These are phyloP conservation scores for Fusarium devonianum DNA, from an alignment of 2,329 filamentous ascomycete genomes.

Conservation along the genomic window DNA sequence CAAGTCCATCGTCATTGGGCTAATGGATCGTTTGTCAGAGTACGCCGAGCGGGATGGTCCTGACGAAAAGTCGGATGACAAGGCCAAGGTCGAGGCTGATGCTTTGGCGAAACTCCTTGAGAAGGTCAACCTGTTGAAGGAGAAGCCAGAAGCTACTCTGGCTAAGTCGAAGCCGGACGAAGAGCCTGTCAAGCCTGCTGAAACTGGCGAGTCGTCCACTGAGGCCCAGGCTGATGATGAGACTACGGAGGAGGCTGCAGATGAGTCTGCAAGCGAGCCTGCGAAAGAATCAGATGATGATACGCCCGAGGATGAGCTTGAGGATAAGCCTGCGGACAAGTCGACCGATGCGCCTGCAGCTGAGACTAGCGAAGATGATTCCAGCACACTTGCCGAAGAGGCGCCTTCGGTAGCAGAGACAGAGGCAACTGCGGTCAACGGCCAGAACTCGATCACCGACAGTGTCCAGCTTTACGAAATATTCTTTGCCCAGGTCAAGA, in stretches of 20 bases:
- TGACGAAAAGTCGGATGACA: slow-evolving; percentile 70
- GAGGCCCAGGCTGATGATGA: slow-evolving; percentile 47
- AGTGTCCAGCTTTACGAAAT: slow-evolving; percentile 94
- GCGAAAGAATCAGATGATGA: slow-evolving; percentile 32
- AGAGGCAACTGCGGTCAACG: slow-evolving; percentile 58
- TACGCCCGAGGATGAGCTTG: neutral
- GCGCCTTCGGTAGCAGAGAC: slow-evolving; percentile 55
- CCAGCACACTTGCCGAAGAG: slow-evolving; percentile 44
- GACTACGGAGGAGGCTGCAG: slow-evolving; percentile 15
- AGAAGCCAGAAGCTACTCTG: slow-evolving; percentile 41
- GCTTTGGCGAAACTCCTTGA: slow-evolving; percentile 81
- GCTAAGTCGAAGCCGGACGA: slow-evolving; percentile 33
- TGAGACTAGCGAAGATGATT: slow-evolving; percentile 42
- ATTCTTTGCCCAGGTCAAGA: slow-evolving; percentile 95
- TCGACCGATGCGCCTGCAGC: no score
- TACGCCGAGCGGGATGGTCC: slow-evolving; percentile 92
- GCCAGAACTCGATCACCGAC: slow-evolving; percentile 55
- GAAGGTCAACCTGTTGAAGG: slow-evolving; percentile 74
- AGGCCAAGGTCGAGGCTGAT: slow-evolving; percentile 81
- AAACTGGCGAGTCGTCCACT: slow-evolving; percentile 41
- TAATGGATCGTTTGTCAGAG: slow-evolving; percentile 95
- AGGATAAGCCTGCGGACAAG: neutral
- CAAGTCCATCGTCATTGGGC: slow-evolving; percentile 95
- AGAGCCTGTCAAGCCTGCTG: slow-evolving; percentile 39
- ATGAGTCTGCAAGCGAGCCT: slow-evolving; percentile 36